Base-by-base conservation (phyloP, 768 basidiomycete genomes). In the Lyophyllum semitale region DNA sequence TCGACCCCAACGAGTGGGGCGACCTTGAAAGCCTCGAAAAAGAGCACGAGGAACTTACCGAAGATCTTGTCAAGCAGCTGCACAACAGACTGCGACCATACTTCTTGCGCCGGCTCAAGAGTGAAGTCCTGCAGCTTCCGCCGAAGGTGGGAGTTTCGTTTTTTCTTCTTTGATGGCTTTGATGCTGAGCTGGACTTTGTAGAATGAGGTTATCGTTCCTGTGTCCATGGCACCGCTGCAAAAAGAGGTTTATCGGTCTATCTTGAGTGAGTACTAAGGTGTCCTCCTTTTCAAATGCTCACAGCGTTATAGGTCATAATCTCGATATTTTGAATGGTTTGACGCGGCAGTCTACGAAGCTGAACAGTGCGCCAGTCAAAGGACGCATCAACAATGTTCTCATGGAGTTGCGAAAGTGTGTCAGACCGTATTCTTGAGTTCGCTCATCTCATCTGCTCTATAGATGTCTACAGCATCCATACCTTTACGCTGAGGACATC, bases 171-270 rank as follows among this genome's bases (percentile, higher is more conserved):
- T 7, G 9, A 15, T 27, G 37, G 63, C 51, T 30, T 3, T 11
- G 18, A 53, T 26, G 15, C 20, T 54, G n/a, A 12, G 22, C 52
- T 48, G 18, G 27, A 46, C n/a, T 30, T 35, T 47, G 23, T 47
- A 93, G 92, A 93, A 93, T 62, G 92, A 94, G 68, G 89, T 93
- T 42, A 94, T 94, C 59, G 88, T 97, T 1, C 95, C 95, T 0
- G 82, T 97, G 40, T 92, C 91, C 8, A 88, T 98, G 85, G 78
- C 89, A 0, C 83, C 88, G 1, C 68, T 96, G 26, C 95, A 98
- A 66, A 90, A 89, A 64, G 88, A 94, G 65, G 82, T 96, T 2
- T 97, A 95, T 66, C 85, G 88, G 51, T 89, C 88, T 4, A 88
- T 97, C 53, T 72, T 96, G 29, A 89, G 93, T 90, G 63, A 54